phyloP scores from a whole-genome alignment of 371 early-diverging fungal genomes.

The Mucor racemosus region DNA sequence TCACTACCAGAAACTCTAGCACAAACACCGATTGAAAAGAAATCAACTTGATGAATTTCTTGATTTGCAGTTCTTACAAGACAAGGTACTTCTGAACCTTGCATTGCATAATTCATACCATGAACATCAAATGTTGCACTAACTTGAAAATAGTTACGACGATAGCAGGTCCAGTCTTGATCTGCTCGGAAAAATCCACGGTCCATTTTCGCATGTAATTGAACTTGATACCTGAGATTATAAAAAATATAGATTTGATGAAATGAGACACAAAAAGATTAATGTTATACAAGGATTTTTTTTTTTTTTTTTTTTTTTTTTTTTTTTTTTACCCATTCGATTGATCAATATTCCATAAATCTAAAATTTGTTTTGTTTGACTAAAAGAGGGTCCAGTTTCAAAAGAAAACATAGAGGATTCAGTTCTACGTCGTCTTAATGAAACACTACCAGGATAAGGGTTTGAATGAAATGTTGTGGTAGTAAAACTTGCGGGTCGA shows the following conservation, averaged over 20 bases:
- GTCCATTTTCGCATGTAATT: constrained; percentile 71
- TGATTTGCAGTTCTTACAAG: constrained; percentile 46
- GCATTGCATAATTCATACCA: constrained; percentile 45
- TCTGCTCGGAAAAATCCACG: constrained; percentile 80
- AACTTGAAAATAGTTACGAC: constrained; percentile 91
- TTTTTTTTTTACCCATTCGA: constrained; percentile 40
- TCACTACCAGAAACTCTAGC: constrained; percentile 64
- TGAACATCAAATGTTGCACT: constrained; percentile 69
- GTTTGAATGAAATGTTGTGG: constrained; percentile 49
- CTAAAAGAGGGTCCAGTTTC: constrained; percentile 54
- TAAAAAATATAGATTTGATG: not conserved
- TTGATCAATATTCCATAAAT: constrained; percentile 51
- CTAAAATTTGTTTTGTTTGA: constrained; percentile 43
- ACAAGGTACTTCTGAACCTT: constrained; percentile 58
- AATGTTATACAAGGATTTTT: constrained; percentile 9
- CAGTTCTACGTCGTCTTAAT: constrained; percentile 48
- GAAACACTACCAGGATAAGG: constrained; percentile 42
- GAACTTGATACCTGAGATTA: constrained; percentile 45
- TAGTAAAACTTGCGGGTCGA: constrained; percentile 48
- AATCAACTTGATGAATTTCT: constrained; percentile 42
- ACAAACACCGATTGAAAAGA: constrained; percentile 71
- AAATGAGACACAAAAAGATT: constrained; percentile 11
- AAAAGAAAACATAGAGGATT: constrained; percentile 52
- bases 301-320: not conserved
- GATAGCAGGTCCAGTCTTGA: constrained; percentile 90